These are phyloP conservation scores for Drosera capensis DNA, from an alignment of 148 eudicot genomes.

Conservation along the genomic window DNA sequence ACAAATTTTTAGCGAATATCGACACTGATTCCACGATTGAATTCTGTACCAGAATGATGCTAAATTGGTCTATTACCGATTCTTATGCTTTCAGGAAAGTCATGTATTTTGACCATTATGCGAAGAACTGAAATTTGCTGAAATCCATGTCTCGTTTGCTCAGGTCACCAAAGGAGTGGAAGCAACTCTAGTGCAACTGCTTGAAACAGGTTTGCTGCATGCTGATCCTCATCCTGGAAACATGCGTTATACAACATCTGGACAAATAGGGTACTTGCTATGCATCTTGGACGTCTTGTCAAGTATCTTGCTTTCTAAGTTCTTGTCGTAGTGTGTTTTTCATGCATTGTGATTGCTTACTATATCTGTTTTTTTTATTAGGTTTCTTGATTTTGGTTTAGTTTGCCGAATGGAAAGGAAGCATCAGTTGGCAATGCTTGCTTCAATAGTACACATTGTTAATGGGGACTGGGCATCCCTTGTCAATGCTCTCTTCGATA, in stretches of 20 bases:
- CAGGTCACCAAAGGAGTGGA: conserved; percentile 94
- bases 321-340: neutral
- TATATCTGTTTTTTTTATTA: conserved; percentile 13
- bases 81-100: neutral
- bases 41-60: no score
- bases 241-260: conserved; percentile 66
- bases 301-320: neutral
- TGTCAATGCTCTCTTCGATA: conserved; percentile 64
- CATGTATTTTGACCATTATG: no score
- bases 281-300: neutral
- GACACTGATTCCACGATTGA: no score
- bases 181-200: conserved; percentile 80
- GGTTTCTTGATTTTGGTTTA: conserved; percentile 94
- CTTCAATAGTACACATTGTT: conserved; percentile 82
- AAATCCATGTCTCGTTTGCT: neutral
- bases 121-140: no score
- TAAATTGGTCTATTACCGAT: no score
- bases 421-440: conserved; percentile 96
- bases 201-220: conserved; percentile 91
- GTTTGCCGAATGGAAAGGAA: conserved; percentile 91
- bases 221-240: conserved; percentile 99
- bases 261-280: conserved; percentile 59
- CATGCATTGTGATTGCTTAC: conserved; percentile 2
- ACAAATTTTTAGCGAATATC: no score
- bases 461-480: conserved; percentile 96